phyloP scores from a whole-genome alignment of 2,329 filamentous ascomycete species.

The Cladophialophora chaetospira region DNA sequence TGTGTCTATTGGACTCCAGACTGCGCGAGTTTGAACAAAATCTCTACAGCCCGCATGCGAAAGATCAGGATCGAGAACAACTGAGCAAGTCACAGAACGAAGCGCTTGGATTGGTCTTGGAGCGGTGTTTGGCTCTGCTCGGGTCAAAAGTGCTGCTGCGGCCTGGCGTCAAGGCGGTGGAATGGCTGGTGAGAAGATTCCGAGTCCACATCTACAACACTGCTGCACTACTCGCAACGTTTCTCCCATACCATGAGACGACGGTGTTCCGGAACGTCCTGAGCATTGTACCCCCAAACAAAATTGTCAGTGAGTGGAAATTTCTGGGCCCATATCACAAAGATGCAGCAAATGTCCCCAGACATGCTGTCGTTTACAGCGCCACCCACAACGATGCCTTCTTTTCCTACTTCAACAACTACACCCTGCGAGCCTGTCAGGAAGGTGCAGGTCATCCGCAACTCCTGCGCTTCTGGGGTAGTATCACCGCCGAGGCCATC shows the following conservation, averaged over 20 bases:
- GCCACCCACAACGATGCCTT: conserved; percentile 77
- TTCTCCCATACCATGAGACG: conserved; percentile 87
- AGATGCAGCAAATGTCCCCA: conserved; percentile 72
- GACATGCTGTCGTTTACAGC: conserved; percentile 79
- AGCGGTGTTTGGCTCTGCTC: conserved; percentile 79
- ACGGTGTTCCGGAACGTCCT: conserved; percentile 83
- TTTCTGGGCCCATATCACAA: conserved; percentile 86
- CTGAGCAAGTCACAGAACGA: conserved; percentile 80
- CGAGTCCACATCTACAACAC: conserved; percentile 92
- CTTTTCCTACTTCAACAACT: conserved; percentile 73
- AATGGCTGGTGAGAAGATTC: conserved; percentile 93
- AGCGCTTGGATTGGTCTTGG: conserved; percentile 74
- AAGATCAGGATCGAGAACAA: conserved; percentile 80
- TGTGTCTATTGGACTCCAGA: conserved; percentile 81
- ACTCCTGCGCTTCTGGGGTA: conserved; percentile 87
- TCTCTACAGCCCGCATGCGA: conserved; percentile 93
- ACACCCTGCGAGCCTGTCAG: conserved; percentile 74
- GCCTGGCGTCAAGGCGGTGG: conserved; percentile 85
- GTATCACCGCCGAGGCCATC: conserved; percentile 80
- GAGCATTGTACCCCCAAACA: conserved; percentile 75
- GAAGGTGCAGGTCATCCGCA: conserved; percentile 73
- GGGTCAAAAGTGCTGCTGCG: conserved; percentile 76
- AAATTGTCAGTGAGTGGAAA: conserved; percentile 72
- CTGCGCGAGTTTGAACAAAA: conserved; percentile 74
- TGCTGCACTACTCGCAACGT: conserved; percentile 73